Evolutionary conservation across 2,329 filamentous ascomycete species (phyloP), one percentile per base, ranked within the genome.

Genomic region (Neoascochyta sp.): DNA sequence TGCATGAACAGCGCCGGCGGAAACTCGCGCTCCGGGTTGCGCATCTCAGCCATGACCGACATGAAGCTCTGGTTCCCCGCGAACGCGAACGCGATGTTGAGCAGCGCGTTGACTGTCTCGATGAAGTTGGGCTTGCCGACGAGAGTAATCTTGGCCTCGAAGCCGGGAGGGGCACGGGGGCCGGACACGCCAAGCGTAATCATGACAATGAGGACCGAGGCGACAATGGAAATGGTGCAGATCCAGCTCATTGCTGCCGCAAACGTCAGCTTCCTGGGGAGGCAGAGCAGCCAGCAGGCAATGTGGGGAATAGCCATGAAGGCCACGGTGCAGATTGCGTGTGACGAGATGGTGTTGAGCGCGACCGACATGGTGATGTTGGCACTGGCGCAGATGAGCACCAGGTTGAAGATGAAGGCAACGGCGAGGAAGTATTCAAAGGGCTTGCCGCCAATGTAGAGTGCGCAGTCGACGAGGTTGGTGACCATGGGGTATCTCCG

Each of bases 1-100:
- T 54, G 52, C 12, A 83, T 71, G 52, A 71, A 70, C 36, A 86
- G 71, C 5, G 80, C 75, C 45, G 79, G 79, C 20, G 73, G 68
- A 54, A 75, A 81, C 47, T 79, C 73, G 29, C 65, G 61, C 11
- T 44, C 36, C 0, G 80, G 77, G 28, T 75, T 66, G 49, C 74
- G 70, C 60, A 84, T 70, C 56, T 84, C 81, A 21, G 72, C 70
- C 53, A 82, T 80, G 53, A 84, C 73, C 36, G 68, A 72, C 59
- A 83, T 83, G 63, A 83, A 83, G 42, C 75, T 77, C 13, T 78
- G 75, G 52, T 81, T 78, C 17, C 78, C 77, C 23, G 62, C 64
- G 65, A 81, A 86, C 22, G 82, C 80, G 40, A 86, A 81, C 34
- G 83, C 71, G 32, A 86, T 83, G 63, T 84, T 84, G 9, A 59